Evolutionary conservation across 352 stramenopile genomes (phyloP), one percentile per base, ranked within the genome.

Genomic region (Globisporangium acanthophoron): DNA sequence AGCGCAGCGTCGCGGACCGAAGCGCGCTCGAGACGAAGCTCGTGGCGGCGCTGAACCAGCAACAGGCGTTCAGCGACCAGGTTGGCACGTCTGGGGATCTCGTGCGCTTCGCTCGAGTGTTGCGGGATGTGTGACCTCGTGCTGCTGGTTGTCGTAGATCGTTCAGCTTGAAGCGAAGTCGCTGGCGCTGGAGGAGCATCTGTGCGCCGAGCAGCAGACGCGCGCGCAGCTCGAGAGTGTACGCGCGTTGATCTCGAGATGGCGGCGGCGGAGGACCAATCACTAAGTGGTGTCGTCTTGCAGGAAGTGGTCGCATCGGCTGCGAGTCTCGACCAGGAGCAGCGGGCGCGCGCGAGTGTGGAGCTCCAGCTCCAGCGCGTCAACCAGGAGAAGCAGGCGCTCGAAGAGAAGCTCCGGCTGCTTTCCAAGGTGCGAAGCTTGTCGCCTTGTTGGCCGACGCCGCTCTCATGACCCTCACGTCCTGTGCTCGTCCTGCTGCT

Each of bases 371-470:
- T 46, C 12, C 27, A 59, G 16, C 50, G 52, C 54, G 16, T 68
- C 5, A 46, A 52, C 15, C 54, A 66, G 18, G 78, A 85, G 37
- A 90, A 88, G 24, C 20, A 64, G 21, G 24, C 43, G 7, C 54
- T 82, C 7, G 74, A 88, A 45, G 76, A 87, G 5, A 85, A 82
- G 29, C 48, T 74, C 3, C 64, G 63, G 44, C 41, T 54, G 13
- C 39, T 76, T 16, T 54, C 47, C 37, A 80, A 79, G 64, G 74
- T 84, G 20, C n/a, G 46, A 39, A 3, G 4, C 13, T 5, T 8
- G 24, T 3, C 24, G 24, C 24, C 24, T 27, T 27, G 24, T 2
- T 27, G 24, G 24, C 24, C 24, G 24, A 27, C 24, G 24, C 24
- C 24, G 0, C 24, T 27, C 24, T 27, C 24, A 52, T 39, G 7